Evolutionary conservation across 2,329 filamentous ascomycete species (phyloP), one percentile per base, ranked within the genome.

Genomic region (Neofusicoccum sp.): DNA sequence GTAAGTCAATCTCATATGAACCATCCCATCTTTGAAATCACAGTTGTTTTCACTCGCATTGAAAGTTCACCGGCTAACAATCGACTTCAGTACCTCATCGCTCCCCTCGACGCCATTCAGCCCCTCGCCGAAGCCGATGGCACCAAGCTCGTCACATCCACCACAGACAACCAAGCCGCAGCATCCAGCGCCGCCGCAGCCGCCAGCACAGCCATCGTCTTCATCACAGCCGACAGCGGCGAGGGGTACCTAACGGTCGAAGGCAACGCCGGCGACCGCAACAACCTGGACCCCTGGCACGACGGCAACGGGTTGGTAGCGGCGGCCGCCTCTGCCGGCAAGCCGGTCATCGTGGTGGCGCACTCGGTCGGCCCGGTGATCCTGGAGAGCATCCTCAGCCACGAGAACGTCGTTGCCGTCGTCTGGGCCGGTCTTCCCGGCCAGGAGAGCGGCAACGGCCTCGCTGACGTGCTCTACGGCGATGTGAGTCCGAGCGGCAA

Each of bases 391-490:
- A 73, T 72, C 58, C 70, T 75, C 45, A 71, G 71, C 1, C 68
- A 73, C 51, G 68, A 71, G 9, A 75, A 73, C 38, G 71, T 77
- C 31, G 69, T 72, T 14, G 74, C 74, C 30, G 70, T 77, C 3
- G 70, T 77, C 1, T 77, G 71, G 68, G 75, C 75, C 30, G 74
- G 74, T 44, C 16, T 76, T 11, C 73, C 75, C 16, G 75, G 67
- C 26, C 73, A 80, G 49, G 78, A 81, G 64, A 76, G 73, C 30
- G 79, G 79, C 31, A 79, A 79, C 40, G 73, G 75, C 1, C 70
- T 82, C 11, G 75, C 71, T 3, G 79, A 81, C 34, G 70, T 82
- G 9, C 84, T 96, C 11, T 96, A 93, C 73, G 91, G 92, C 43
- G 84, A 83, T 62, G 84, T 88, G 63, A 93, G 91, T 5, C 79